phyloP scores from a whole-genome alignment of 2,329 filamentous ascomycete species.

The Sclerotinia minor region DNA sequence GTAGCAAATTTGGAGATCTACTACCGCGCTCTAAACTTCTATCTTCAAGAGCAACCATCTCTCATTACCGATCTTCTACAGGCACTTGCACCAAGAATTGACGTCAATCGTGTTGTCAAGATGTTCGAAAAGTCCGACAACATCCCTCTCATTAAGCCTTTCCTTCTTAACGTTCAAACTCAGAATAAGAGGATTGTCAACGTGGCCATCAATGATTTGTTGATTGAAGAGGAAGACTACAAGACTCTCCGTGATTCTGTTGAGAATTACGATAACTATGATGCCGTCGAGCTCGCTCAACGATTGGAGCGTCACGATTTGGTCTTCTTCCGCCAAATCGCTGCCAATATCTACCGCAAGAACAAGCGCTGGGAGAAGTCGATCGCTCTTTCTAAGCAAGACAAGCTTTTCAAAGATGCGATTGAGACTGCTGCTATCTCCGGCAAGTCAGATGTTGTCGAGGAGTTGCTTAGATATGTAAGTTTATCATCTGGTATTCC shows the following conservation, averaged over 20 bases:
- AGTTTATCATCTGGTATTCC: conserved; percentile 50
- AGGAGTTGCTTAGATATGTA: conserved; percentile 95
- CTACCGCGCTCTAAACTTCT: conserved; percentile 95
- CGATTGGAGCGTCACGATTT: conserved; percentile 96
- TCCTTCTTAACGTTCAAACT: conserved; percentile 90
- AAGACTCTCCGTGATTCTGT: conserved; percentile 97
- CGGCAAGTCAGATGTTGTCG: conserved; percentile 85
- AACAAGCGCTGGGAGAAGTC: conserved; percentile 99
- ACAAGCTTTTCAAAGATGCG: conserved; percentile 99
- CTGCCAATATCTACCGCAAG: conserved; percentile 97
- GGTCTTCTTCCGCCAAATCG: conserved; percentile 99
- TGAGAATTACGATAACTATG: conserved; percentile 99
- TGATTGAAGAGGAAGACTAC: conserved; percentile 99
- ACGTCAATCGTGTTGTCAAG: conserved; percentile 98
- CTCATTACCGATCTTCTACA: conserved; percentile 95
- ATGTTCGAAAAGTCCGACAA: conserved; percentile 99
- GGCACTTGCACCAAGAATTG: conserved; percentile 85
- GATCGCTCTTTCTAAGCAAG: conserved; percentile 95
- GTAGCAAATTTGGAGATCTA: conserved; percentile 98
- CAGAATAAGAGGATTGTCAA: conserved; percentile 99
- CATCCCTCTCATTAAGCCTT: conserved; percentile 96
- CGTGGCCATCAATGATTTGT: conserved; percentile 93
- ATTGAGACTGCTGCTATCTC: conserved; percentile 97
- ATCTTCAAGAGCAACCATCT: conserved; percentile 94
- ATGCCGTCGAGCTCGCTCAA: conserved; percentile 86